phyloP scores from a whole-genome alignment of 768 basidiomycete species.

The Sporobolomyces pararoseus region DNA sequence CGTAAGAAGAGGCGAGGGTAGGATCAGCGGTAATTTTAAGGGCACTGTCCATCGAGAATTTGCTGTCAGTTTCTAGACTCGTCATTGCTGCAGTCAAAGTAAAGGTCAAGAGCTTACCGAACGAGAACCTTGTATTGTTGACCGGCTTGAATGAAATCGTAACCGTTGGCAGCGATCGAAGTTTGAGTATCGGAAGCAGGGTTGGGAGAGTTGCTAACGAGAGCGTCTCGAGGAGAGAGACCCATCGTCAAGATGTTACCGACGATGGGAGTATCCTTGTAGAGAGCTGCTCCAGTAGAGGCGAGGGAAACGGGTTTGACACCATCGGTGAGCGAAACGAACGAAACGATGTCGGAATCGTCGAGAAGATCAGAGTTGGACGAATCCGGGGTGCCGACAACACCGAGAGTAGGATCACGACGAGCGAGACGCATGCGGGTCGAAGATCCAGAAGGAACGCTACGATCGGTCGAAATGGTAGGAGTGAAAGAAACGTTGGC shows the following conservation, averaged over 20 bases:
- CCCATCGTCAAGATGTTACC: constrained; percentile 3
- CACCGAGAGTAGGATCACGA: neutral
- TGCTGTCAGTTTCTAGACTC: neutral
- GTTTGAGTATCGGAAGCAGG: neutral
- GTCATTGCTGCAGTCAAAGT: neutral
- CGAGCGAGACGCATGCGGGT: constrained; percentile 19
- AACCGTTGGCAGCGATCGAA: neutral
- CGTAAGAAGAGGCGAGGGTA: constrained; percentile 15
- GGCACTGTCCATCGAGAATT: neutral
- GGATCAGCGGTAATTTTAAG: constrained; percentile 28
- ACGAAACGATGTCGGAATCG: neutral
- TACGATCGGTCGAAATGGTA: constrained; percentile 13
- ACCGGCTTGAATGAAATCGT: neutral
- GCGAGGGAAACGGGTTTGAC: neutral
- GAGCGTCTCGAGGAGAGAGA: constrained; percentile 16
- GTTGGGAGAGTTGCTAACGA: neutral
- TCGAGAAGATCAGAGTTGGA: constrained; percentile 3
- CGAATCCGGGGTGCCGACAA: neutral
- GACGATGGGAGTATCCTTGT: constrained; percentile 16
- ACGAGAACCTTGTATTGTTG: constrained; percentile 22
- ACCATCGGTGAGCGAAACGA: neutral
- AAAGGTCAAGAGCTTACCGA: constrained; percentile 12
- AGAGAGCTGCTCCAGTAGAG: neutral
- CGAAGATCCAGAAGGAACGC: neutral
- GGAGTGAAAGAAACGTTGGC: constrained; percentile 16